Evolutionary conservation across 345 rosid genomes (phyloP).

Genomic region (Noccaea caerulescens): DNA sequence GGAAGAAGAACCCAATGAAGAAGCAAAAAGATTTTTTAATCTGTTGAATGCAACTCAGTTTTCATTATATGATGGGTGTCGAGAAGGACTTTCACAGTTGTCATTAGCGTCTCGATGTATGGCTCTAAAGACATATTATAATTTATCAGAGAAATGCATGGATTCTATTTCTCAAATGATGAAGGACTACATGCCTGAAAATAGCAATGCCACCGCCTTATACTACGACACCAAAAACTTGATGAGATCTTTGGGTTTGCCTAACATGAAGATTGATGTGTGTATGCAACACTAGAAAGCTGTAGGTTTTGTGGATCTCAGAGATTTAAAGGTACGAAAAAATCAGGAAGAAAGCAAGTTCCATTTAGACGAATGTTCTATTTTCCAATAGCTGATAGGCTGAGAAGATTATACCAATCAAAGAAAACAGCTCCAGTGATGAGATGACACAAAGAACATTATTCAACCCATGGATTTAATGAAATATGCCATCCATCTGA

Average conservation of each 20-base stretch:
- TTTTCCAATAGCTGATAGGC: neutral
- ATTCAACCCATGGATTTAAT: neutral
- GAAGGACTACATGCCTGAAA: neutral
- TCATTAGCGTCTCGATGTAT: conserved; percentile 1
- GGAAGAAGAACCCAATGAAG: neutral
- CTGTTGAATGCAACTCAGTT: neutral
- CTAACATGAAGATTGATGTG: neutral
- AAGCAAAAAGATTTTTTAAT: neutral
- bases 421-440: neutral
- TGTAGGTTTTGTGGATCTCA: neutral
- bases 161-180: conserved; percentile 14
- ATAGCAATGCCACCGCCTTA: neutral
- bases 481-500: conserved; percentile 7
- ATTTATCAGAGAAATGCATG: conserved; percentile 8
- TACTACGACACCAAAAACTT: neutral
- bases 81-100: neutral
- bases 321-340: neutral
- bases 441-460: conserved; percentile 2
- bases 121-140: conserved; percentile 1
- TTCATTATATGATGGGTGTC: conserved; percentile 5
- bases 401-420: neutral
- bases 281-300: neutral
- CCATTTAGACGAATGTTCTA: neutral
- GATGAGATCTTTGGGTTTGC: neutral
- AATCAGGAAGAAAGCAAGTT: neutral